Percentiles rank a stretch among this genome's conserved stretches.
Evolutionary conservation across 2,329 filamentous ascomycete genomes (phyloP).

Genomic region (Thermoascus crustaceus): DNA sequence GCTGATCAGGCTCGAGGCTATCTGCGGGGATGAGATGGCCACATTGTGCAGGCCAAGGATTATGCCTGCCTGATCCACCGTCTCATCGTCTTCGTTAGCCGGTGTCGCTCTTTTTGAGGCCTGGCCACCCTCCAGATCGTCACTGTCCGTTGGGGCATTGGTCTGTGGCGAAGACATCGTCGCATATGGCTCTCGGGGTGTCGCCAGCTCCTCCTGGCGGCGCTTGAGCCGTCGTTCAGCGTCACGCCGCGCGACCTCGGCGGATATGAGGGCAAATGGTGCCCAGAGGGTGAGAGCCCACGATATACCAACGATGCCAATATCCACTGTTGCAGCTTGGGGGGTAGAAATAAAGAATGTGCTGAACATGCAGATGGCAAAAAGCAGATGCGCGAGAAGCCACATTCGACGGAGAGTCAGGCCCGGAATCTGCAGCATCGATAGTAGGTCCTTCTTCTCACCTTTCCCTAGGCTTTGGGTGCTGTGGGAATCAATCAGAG

Average conservation of each 20-base stretch:
- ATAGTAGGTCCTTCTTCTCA: constrained; percentile 37
- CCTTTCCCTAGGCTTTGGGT: constrained; percentile 8
- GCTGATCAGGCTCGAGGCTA: constrained; percentile 77
- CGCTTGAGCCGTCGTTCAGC: constrained; percentile 50
- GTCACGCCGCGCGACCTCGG: constrained; percentile 79
- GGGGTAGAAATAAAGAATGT: constrained; percentile 71
- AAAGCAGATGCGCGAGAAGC: constrained; percentile 78
- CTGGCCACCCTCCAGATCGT: constrained; percentile 20
- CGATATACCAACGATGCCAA: constrained; percentile 76
- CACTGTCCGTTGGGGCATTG: constrained; percentile 2
- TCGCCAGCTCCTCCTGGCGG: constrained; percentile 26
- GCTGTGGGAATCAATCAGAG: constrained; percentile 16
- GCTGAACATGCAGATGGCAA: constrained; percentile 70
- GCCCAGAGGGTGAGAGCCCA: constrained; percentile 95
- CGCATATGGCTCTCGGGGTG: not conserved
- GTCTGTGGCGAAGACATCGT: constrained; percentile 4
- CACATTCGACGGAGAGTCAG: constrained; percentile 83
- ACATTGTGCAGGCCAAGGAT: constrained; percentile 95
- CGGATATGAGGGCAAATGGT: constrained; percentile 88
- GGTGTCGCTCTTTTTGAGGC: constrained; percentile 16
- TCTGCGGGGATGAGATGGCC: constrained; percentile 82
- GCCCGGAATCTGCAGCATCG: constrained; percentile 64
- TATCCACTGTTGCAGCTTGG: constrained; percentile 63
- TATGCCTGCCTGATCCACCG: constrained; percentile 72
- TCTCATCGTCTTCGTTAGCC: constrained; percentile 36